phyloP scores from a whole-genome alignment of 1,284 basidiomycete species.

The Trichosporon coremiiforme region DNA sequence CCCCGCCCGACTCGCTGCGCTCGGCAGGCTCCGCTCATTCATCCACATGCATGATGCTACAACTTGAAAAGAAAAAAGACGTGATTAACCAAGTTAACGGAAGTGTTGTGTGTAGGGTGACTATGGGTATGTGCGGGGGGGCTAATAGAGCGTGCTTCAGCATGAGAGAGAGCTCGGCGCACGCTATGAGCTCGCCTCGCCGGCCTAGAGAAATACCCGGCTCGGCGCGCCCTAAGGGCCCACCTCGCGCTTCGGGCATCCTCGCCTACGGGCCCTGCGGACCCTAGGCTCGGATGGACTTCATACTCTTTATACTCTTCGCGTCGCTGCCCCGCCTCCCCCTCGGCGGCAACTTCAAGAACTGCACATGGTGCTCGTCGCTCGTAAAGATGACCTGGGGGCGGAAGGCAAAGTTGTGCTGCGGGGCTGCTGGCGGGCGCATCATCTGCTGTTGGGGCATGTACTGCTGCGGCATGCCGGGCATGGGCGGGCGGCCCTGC shows the following conservation, averaged over 20 bases:
- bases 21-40: background rate
- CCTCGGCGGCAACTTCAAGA: constrained; percentile 50
- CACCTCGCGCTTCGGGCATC: constrained; percentile 36
- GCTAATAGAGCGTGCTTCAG: no score
- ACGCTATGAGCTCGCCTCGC: background rate
- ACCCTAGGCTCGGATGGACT: constrained; percentile 72
- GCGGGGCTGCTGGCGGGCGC: constrained; percentile 14
- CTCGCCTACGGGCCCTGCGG: constrained; percentile 66
- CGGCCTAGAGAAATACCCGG: background rate
- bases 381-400: constrained; percentile 55
- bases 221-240: background rate
- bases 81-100: constrained; percentile 13
- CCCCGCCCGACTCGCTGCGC: constrained; percentile 1
- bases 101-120: background rate
- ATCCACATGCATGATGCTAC: constrained; percentile 18
- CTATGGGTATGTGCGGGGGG: no score
- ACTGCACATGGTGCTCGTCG: constrained; percentile 56
- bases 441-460: constrained; percentile 25
- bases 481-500: constrained; percentile 23
- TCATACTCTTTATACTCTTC: constrained; percentile 18
- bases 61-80: constrained; percentile 14
- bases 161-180: background rate
- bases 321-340: constrained; percentile 13
- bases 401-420: constrained; percentile 37
- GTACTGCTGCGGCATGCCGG: constrained; percentile 16